Evolutionary conservation across 768 basidiomycete species (phyloP), one percentile per base, ranked within the genome.

Genomic region (Suillus weaverae): DNA sequence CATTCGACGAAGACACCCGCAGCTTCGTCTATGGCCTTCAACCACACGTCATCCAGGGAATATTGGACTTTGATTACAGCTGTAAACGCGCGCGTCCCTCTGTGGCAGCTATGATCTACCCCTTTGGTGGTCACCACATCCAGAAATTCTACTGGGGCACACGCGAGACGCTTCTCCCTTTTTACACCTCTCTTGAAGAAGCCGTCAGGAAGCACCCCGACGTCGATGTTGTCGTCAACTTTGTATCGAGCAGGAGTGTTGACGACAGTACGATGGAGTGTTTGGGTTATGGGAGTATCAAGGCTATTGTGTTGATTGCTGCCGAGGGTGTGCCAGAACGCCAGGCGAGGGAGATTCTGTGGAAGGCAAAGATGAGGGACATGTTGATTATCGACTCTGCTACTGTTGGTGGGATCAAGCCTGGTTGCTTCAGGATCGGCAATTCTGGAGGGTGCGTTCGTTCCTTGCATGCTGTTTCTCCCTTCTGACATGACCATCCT

Each of bases 141-240:
- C 97, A 99, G 82, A 99, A 99, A 83, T 98, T 99, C 87, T 99
- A 99, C 86, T 99, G 97, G 97, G 97, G 97, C 63, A 99, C 97
- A 46, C 95, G 94, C 83, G 97, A 99, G 84, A 97, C 97, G 4
- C 90, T 99, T 56, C 88, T 99, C 44, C 97, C 97, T 60, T 97
- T 99, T 51, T 99, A 97, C 84, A 97, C 96, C 22, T 87, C 87
- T 62, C 84, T 97, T 69, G 87, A 86, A 62, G 97, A 98, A 74
- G 97, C 97, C 16, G 88, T 91, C 69, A 84, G 86, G 79, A 99
- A 98, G 84, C 97, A 98, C 81, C 86, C 91, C 35, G 97, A 99
- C 71, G 96, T 92, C 65, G 97, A 99, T 74, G 95, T 97, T 62
- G 90, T 98, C 38, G 97, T 99, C 76, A 99, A 99, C 91, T 99